These are phyloP conservation scores for Lactifluus piperatus DNA, from an alignment of 768 basidiomycete genomes.

Conservation along the genomic window DNA sequence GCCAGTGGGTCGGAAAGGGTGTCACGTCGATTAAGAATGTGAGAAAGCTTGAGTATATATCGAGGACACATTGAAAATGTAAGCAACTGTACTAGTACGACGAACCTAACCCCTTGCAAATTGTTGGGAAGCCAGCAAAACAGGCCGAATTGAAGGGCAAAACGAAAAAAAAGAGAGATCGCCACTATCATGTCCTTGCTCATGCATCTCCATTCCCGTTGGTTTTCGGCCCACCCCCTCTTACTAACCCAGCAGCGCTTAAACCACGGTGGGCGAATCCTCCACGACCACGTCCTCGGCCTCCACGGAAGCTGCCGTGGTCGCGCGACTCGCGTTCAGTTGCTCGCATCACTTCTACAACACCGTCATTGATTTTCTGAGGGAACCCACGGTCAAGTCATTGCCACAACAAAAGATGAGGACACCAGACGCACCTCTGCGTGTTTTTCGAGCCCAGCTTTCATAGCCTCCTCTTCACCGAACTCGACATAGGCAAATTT, in stretches of 20 bases:
- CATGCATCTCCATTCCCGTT: constrained; percentile 30
- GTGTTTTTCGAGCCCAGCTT: constrained; percentile 65
- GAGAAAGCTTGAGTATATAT: constrained; percentile 9
- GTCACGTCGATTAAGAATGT: constrained; percentile 2
- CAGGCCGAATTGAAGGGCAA: background rate
- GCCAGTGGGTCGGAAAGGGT: background rate
- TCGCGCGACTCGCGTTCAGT: constrained; percentile 38
- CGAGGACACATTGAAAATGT: constrained; percentile 9
- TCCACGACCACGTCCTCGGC: constrained; percentile 45
- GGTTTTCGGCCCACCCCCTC: constrained; percentile 22
- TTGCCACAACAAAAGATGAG: constrained; percentile 9
- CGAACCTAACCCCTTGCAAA: constrained; percentile 2
- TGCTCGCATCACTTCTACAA: constrained; percentile 59
- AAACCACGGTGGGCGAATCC: constrained; percentile 60
- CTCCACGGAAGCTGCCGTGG: constrained; percentile 28
- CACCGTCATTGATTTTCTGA: constrained; percentile 61
- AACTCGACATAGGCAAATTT: constrained; percentile 85
- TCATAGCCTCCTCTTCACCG: constrained; percentile 81
- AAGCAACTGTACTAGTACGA: constrained; percentile 13
- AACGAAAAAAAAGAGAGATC: background rate
- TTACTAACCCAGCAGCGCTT: constrained; percentile 59
- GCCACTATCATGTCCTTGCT: background rate
- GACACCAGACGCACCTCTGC: constrained; percentile 43
- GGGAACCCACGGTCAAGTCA: background rate
- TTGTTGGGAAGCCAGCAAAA: background rate